Evolutionary conservation across 805 yeast species (phyloP), one percentile per base, ranked within the genome.

Genomic region (Cyberlindnera saturnus): DNA sequence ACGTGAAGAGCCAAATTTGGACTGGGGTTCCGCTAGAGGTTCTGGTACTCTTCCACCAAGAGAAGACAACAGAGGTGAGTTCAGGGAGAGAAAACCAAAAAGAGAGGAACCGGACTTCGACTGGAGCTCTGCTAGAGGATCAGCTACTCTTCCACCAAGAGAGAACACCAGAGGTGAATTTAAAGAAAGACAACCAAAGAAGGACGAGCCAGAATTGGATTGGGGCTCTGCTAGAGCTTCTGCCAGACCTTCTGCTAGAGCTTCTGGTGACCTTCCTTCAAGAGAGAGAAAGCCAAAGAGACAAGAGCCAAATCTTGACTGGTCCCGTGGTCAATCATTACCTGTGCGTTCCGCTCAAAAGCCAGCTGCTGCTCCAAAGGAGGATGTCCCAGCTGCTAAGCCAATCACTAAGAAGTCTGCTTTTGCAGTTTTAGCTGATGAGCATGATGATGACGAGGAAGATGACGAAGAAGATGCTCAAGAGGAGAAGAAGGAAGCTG

Each of bases 91-190:
- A 44, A 52, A 50, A 46, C 66, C 61, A 51, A 66, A 70, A 61
- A 67, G 67, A 46, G 76, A 70, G 51, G 81, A 72, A 55, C 77
- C 79, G 36, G 77, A 76, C 18, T 64, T 78, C 40, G 86, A 82
- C 63, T 81, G 86, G 81, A 67, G 71, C 48, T 56, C 62, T 43
- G 71, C 66, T 41, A 69, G 74, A 67, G 44, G 45, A 13, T 15
- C 47, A 15, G 43, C 40, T n/a, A 34, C 43, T 23, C 42, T 52
- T 43, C 57, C 53, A 20, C 49, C 49, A 29, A 59, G 62, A 49
- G 57, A 59, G 48, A 49, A 41, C 45, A 39, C 26, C 13, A 37
- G 29, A 36, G 55, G 56, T 46, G 52, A 61, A 40, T 57, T 42
- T 48, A 45, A 53, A 49, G 60, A 61, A 56, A 55, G 61, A 54